phyloP scores from a whole-genome alignment of 192 early-diverging fungal genomes.

The Lobosporangium transversale region DNA sequence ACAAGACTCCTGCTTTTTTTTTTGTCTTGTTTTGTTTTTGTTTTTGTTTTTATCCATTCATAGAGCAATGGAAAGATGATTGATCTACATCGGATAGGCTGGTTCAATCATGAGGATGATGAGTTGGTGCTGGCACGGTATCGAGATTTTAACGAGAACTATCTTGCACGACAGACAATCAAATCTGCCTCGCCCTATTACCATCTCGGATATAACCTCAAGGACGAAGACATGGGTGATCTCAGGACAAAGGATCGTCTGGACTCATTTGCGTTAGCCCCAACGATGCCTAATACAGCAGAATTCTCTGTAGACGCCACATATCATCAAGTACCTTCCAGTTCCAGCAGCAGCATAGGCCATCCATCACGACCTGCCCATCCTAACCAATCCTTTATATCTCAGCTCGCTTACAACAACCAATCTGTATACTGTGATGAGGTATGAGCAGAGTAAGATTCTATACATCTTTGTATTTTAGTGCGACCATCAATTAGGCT shows the following conservation, averaged over 20 bases:
- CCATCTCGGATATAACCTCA: constrained; percentile 25
- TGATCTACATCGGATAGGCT: constrained; percentile 68
- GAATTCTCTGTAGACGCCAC: constrained; percentile 34
- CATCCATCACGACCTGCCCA: constrained; percentile 3
- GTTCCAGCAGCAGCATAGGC: constrained; percentile 7
- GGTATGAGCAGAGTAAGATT: too few relatives aligned
- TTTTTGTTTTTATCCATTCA: too few relatives aligned
- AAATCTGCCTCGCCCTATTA: constrained; percentile 20
- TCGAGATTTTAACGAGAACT: constrained; percentile 57
- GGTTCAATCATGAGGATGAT: constrained; percentile 72
- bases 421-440: constrained; percentile 30
- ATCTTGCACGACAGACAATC: constrained; percentile 20
- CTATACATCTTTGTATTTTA: too few relatives aligned
- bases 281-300: constrained; percentile 3
- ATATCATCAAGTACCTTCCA: constrained; percentile 34
- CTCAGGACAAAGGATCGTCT: constrained; percentile 11
- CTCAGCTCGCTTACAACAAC: constrained; percentile 20
- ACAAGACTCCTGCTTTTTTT: too few relatives aligned
- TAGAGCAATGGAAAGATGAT: constrained; percentile 67
- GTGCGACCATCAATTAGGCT: neutral
- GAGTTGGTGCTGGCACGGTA: constrained; percentile 60
- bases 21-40: too few relatives aligned
- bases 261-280: constrained; percentile 14
- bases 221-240: constrained; percentile 36
- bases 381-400: constrained; percentile 1